Evolutionary conservation across 2,329 filamentous ascomycete species (phyloP).

Genomic region (Apiospora koreana): DNA sequence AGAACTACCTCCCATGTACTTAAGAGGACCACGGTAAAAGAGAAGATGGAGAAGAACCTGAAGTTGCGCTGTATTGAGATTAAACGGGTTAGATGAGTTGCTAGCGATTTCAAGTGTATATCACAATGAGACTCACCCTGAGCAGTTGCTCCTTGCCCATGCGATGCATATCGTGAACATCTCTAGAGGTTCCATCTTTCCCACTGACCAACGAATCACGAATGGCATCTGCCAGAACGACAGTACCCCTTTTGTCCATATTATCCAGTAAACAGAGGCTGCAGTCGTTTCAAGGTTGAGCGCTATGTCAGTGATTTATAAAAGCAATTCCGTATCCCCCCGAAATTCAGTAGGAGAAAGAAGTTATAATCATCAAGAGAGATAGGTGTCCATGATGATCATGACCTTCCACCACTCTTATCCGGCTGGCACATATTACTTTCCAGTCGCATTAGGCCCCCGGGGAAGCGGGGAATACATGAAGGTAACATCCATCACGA

Average conservation of each 20-base stretch:
- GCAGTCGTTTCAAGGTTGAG: not conserved
- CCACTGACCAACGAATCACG: not conserved
- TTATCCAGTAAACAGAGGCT: not conserved
- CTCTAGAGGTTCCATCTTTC: not conserved
- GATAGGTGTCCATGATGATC: too few species aligned
- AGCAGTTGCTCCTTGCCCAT: conserved; percentile 11
- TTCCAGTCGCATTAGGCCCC: not conserved
- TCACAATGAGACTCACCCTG: not conserved
- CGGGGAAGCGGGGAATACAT: not conserved
- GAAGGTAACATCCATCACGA: not conserved
- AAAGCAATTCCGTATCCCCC: not conserved
- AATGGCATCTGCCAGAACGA: not conserved
- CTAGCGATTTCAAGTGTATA: not conserved
- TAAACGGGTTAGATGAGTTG: conserved; percentile 3
- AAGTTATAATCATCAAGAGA: not conserved
- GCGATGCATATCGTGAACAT: conserved; percentile 7
- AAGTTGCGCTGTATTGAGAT: conserved; percentile 18
- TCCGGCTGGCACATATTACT: not conserved
- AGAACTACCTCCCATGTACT: conserved; percentile 51
- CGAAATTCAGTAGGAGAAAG: not conserved
- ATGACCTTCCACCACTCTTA: not conserved
- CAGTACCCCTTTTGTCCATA: not conserved
- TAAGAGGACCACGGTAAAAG: conserved; percentile 23
- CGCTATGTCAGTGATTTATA: not conserved
- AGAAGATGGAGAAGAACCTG: conserved; percentile 26